Evolutionary conservation across 2,329 filamentous ascomycete species (phyloP), one percentile per base, ranked within the genome.

Genomic region (Xylogone sp.): DNA sequence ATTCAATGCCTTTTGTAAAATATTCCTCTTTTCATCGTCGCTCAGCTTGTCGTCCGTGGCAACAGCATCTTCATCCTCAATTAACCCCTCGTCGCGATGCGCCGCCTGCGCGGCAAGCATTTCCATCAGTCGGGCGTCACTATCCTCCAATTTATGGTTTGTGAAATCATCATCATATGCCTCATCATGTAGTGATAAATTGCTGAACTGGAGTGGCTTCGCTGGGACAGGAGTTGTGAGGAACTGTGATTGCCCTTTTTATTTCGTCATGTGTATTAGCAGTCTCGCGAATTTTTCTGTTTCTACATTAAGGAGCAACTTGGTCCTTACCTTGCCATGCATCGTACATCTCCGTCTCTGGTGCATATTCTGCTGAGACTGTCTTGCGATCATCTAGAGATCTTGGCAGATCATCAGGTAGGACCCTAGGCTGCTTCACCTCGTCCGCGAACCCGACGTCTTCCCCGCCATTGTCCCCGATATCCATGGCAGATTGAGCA

Each of bases 331-430:
- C 93, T 85, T 97, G 91, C 94, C 94, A 99, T 61, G 90, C 94
- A 79, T 99, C 94, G 69, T 97, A 99, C 75, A 97, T 90, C 76
- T 97, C 94, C 42, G 92, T 96, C 76, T 97, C 94, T 39, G 79
- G 78, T 51, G 87, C 79, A 57, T 85, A 81, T 45, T 69, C 61
- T 22, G 75, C 77, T 3, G 84, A 81, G 29, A 87, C 80, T 63
- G 78, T 78, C 61, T 86, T 82, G 54, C 94, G 84, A 74, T 99
- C 94, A 69, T 99, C 87, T 50, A 99, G 81, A 12, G 92, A 96
- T 59, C 82, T 94, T 10, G 94, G 94, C 31, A 99, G 81, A 71
- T 99, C 94, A 59, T 81, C 74, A 42, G 94, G 94, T 47, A 97
- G 82, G 55, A 68, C 59, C 54, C 73, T 73, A 53, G 78, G 73